Percentiles rank a stretch among this genome's conserved stretches.
phyloP scores from a whole-genome alignment of 2,329 filamentous ascomycete genomes.

The Monilinia vaccinii-corymbosi region DNA sequence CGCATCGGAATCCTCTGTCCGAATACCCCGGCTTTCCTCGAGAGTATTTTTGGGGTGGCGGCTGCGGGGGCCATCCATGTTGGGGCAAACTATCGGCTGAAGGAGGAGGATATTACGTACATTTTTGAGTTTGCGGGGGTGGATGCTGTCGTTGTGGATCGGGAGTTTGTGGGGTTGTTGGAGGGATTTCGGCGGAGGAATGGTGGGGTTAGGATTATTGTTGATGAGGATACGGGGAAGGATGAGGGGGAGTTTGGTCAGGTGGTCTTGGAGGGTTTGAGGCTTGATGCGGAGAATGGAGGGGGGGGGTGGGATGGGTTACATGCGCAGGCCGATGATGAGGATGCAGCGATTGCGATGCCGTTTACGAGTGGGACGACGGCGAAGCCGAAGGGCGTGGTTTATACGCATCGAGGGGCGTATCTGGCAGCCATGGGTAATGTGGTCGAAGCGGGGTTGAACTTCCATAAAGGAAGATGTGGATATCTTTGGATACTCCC shows the following conservation, averaged over 20 bases:
- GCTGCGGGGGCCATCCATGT: slow-evolving; percentile 75
- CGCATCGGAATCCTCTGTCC: slow-evolving; percentile 79
- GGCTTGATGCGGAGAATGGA: slow-evolving; percentile 58
- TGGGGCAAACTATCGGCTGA: slow-evolving; percentile 64
- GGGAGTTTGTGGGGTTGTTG: slow-evolving; percentile 66
- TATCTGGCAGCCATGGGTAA: slow-evolving; percentile 83
- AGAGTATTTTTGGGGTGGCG: slow-evolving; percentile 79
- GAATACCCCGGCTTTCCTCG: slow-evolving; percentile 91
- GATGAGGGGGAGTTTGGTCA: slow-evolving; percentile 74
- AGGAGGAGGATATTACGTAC: slow-evolving; percentile 78
- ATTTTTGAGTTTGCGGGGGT: slow-evolving; percentile 84
- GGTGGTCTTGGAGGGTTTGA: slow-evolving; percentile 71
- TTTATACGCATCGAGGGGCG: slow-evolving; percentile 79
- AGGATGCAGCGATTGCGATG: slow-evolving; percentile 76
- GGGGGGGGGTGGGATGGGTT: slow-evolving; percentile 68
- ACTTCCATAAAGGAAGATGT: slow-evolving; percentile 58
- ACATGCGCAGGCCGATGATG: slow-evolving; percentile 58
- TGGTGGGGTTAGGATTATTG: slow-evolving; percentile 58
- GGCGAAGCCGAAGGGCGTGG: slow-evolving; percentile 81
- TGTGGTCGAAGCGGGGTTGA: slow-evolving; percentile 80
- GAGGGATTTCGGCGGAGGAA: slow-evolving; percentile 53
- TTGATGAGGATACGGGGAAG: slow-evolving; percentile 75
- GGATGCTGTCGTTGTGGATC: slow-evolving; percentile 78
- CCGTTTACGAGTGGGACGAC: slow-evolving; percentile 95
- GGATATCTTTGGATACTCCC: slow-evolving; percentile 88